These are phyloP conservation scores for Phoma sp. DNA, from an alignment of 2,329 filamentous ascomycete species.

Conservation along the genomic window DNA sequence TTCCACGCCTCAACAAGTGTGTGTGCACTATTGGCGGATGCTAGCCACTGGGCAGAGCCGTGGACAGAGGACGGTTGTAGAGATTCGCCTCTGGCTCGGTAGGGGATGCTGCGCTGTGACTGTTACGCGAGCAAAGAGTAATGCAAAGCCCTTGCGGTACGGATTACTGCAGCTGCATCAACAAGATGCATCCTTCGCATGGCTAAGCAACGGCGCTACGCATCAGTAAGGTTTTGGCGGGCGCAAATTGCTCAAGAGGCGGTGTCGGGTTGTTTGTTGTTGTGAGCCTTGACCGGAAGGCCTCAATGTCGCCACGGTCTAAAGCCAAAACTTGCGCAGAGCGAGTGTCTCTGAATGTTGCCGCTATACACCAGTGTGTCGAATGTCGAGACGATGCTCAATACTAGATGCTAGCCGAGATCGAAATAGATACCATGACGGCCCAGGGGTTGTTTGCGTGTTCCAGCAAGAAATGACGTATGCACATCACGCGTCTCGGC, in stretches of 20 bases:
- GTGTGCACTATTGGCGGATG: neutral
- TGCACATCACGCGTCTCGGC: neutral
- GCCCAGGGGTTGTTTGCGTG: conserved; percentile 2
- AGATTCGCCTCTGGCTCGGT: neutral
- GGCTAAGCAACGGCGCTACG: neutral
- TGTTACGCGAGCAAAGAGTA: neutral
- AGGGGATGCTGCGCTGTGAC: neutral
- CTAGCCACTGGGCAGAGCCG: neutral
- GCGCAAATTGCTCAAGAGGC: neutral
- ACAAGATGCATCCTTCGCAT: neutral
- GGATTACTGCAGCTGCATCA: neutral
- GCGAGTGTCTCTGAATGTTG: neutral
- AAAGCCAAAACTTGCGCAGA: neutral
- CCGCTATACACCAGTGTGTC: neutral
- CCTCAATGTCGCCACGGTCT: neutral
- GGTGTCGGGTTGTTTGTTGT: conserved; percentile 4
- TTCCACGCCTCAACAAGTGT: conserved; percentile 4
- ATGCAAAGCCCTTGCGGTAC: neutral
- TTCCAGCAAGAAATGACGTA: conserved; percentile 8
- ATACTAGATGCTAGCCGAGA: neutral
- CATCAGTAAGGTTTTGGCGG: neutral
- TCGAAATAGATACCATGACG: neutral
- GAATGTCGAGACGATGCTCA: neutral
- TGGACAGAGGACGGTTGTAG: neutral
- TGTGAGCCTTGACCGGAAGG: conserved; percentile 1